Percentiles rank a stretch among this genome's conserved stretches.
phyloP scores from a whole-genome alignment of 164 flowering plant genomes.

The Magnolia officinalis region DNA sequence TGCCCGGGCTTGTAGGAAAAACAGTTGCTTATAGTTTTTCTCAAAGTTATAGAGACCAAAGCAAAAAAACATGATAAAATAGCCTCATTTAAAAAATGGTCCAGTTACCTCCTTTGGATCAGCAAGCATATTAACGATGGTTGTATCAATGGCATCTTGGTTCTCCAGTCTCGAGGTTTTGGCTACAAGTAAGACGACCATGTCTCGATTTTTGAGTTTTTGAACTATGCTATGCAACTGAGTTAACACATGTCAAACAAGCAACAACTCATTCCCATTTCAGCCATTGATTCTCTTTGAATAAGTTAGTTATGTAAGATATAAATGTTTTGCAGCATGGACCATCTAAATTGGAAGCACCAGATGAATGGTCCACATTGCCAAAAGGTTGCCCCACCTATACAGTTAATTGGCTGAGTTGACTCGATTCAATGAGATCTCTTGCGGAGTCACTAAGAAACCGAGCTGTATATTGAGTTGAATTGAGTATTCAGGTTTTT shows the following conservation, averaged over 20 bases:
- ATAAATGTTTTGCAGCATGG: neutral
- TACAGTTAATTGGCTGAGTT: too few relatives aligned
- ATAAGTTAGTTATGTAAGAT: neutral
- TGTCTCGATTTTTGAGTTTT: conserved; percentile 27
- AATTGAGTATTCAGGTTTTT: too few relatives aligned
- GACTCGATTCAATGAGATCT: too few relatives aligned
- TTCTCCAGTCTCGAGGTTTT: conserved; percentile 82
- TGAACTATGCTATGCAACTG: neutral
- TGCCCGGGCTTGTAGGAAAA: conserved; percentile 56
- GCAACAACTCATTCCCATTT: neutral
- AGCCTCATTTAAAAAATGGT: neutral
- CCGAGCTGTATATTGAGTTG: too few relatives aligned
- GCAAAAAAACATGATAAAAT: neutral
- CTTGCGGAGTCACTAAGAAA: too few relatives aligned
- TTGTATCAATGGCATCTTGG: conserved; percentile 90
- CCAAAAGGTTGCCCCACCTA: too few relatives aligned
- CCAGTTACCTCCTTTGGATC: conserved; percentile 81
- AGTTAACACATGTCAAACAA: neutral
- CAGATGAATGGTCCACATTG: too few relatives aligned
- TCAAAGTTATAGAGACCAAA: neutral
- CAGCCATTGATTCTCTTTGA: neutral
- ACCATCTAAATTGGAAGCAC: too few relatives aligned
- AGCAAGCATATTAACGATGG: conserved; percentile 73
- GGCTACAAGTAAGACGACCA: conserved; percentile 65
- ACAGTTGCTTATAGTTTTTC: neutral